These are phyloP conservation scores for Phytophthora ohioensis DNA, from an alignment of 352 stramenopile genomes.

Conservation along the genomic window DNA sequence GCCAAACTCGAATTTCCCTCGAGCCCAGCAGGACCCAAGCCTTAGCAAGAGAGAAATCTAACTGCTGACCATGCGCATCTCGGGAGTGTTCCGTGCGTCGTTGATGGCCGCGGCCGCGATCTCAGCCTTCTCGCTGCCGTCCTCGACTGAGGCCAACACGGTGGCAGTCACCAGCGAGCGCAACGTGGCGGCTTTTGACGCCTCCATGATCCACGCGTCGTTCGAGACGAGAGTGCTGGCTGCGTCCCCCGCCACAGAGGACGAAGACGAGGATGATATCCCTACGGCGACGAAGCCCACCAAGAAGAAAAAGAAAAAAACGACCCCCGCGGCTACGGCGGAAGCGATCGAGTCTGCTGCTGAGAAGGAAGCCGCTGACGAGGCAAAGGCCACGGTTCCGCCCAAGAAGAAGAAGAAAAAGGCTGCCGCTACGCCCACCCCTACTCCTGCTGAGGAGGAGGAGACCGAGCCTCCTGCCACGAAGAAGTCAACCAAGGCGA, in stretches of 20 bases:
- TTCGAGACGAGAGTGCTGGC: conserved; percentile 47
- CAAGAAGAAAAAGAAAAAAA: conserved; percentile 60
- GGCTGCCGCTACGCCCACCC: conserved; percentile 5
- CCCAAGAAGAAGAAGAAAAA: conserved; percentile 44
- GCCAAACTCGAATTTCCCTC: conserved; percentile 71
- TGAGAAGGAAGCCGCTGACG: conserved; percentile 51
- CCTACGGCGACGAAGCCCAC: conserved; percentile 10
- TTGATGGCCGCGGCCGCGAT: conserved; percentile 60
- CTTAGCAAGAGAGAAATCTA: conserved; percentile 11
- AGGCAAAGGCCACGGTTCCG: conserved; percentile 50
- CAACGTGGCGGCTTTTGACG: conserved; percentile 40
- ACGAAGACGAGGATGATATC: conserved; percentile 21
- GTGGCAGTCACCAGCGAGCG: conserved; percentile 20
- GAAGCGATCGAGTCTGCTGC: conserved; percentile 14
- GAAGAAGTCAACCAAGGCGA: conserved; percentile 23
- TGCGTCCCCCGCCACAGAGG: conserved; percentile 25
- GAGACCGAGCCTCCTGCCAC: conserved; percentile 12
- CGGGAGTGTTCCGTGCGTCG: conserved; percentile 57
- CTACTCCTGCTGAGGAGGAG: conserved; percentile 17
- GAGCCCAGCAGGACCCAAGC: conserved; percentile 38
- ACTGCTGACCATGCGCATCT: conserved; percentile 61
- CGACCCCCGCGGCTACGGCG: conserved; percentile 11
- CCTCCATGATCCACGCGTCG: conserved; percentile 32
- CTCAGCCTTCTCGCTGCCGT: conserved; percentile 46
- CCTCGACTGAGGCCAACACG: conserved; percentile 24